Conservation (phyloP, 495 filamentous ascomycete genomes). For the Podospora australis region DNA sequence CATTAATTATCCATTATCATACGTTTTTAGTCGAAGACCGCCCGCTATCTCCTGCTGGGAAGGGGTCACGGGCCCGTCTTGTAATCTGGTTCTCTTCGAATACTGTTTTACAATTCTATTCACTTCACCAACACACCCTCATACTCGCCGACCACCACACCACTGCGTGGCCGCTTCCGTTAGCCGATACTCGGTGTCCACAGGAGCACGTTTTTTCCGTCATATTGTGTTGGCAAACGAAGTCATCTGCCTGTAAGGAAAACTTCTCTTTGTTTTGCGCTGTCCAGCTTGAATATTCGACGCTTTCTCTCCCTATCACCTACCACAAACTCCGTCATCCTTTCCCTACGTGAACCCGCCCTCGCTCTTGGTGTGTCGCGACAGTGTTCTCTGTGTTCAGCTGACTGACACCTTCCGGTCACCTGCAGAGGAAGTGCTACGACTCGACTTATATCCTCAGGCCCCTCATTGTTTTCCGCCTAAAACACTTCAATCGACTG, state of each 20-base stretch:
- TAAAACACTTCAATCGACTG: background rate
- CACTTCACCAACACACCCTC: background rate
- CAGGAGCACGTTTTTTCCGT: background rate
- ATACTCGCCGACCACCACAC: background rate
- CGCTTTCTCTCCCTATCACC: background rate
- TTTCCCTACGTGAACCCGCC: background rate
- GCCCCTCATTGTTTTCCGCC: too few species aligned
- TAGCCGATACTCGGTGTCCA: background rate
- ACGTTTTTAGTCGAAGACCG: background rate
- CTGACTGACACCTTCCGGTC: conserved; percentile 15
- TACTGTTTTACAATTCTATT: conserved; percentile 1
- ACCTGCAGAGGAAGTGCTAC: background rate
- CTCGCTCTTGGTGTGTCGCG: background rate
- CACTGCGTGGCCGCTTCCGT: too few species aligned
- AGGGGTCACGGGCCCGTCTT: conserved; percentile 14
- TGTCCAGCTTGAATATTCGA: background rate
- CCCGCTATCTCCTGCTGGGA: conserved; percentile 19
- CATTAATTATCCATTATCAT: background rate
- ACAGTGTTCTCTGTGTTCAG: background rate
- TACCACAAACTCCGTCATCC: conserved; percentile 12
- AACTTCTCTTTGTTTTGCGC: background rate
- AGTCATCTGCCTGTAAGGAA: background rate
- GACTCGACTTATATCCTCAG: too few species aligned
- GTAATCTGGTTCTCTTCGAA: too few species aligned
- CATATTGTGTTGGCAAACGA: conserved; percentile 11